A percentile compares a stretch with the other conserved stretches of the same genome.
Conservation (phyloP, 371 early-diverging fungal genomes). For the Lichtheimia corymbifera region DNA sequence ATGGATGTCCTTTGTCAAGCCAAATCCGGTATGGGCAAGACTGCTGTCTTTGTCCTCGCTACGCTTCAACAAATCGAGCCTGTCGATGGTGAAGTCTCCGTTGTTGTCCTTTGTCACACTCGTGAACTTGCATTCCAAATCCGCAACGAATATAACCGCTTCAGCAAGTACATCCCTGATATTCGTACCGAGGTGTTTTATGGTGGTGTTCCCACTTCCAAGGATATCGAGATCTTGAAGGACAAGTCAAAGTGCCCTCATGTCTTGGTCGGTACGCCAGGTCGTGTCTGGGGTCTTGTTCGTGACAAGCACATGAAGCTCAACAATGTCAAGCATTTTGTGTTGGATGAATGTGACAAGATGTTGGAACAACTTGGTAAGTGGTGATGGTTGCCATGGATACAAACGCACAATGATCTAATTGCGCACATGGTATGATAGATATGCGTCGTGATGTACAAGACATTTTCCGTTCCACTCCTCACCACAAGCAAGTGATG, state of each 20-base stretch:
- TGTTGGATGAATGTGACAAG: constrained; percentile 99
- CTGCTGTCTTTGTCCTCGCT: constrained; percentile 97
- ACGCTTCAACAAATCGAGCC: constrained; percentile 95
- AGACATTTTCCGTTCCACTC: constrained; percentile 93
- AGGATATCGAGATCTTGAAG: constrained; percentile 80
- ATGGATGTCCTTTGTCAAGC: constrained; percentile 98
- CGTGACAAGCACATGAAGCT: constrained; percentile 82
- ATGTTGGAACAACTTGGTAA: constrained; percentile 90
- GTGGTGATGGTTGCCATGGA: constrained; percentile 24
- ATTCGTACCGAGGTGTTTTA: constrained; percentile 92
- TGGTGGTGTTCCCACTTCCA: constrained; percentile 82
- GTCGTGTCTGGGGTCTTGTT: constrained; percentile 91
- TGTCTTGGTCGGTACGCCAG: constrained; percentile 98
- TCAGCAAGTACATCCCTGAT: constrained; percentile 94
- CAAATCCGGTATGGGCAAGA: constrained; percentile 99
- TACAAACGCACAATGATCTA: too few species aligned
- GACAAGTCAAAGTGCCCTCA: constrained; percentile 86
- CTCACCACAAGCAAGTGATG: constrained; percentile 97
- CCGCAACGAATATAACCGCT: constrained; percentile 91
- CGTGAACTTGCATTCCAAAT: constrained; percentile 99
- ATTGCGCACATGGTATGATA: constrained; percentile 14
- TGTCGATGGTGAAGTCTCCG: constrained; percentile 77
- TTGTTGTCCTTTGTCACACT: constrained; percentile 95
- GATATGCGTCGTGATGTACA: constrained; percentile 98
- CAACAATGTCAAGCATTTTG: constrained; percentile 90